Evolutionary conservation across 2,329 filamentous ascomycete genomes (phyloP).

Genomic region (Curvularia lunata): DNA sequence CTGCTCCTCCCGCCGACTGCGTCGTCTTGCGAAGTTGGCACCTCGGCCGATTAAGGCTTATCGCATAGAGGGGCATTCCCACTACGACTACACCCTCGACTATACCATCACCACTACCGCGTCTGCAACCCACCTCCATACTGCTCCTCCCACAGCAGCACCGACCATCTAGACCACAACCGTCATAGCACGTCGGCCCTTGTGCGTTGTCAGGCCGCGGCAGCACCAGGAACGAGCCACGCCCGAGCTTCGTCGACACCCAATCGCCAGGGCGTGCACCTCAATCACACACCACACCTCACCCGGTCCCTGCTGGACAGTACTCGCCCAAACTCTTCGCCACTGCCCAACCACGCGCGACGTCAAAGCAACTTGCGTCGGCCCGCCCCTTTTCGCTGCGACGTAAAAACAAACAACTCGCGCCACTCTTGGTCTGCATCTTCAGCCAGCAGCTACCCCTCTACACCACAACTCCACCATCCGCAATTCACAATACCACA

Average conservation of each 20-base stretch:
- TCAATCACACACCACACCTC: constrained; percentile 18
- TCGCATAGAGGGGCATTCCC: constrained; percentile 38
- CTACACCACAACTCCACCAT: constrained; percentile 22
- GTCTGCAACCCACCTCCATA: constrained; percentile 2
- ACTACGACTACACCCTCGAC: constrained; percentile 9
- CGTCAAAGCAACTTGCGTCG: constrained; percentile 28
- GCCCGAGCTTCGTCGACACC: constrained; percentile 34
- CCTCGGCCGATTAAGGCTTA: constrained; percentile 46
- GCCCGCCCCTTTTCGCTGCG: constrained; percentile 29
- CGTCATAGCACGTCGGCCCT: constrained; percentile 20
- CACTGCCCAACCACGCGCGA: constrained; percentile 30
- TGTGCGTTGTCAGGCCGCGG: constrained; percentile 43
- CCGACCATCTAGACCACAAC: constrained; percentile 13
- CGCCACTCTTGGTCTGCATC: constrained; percentile 23
- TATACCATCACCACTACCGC: constrained; percentile 11
- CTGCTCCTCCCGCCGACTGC: background rate
- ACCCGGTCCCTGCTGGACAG: constrained; percentile 38
- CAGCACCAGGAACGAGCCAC: constrained; percentile 14
- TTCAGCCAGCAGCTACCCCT: constrained; percentile 20
- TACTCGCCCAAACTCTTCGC: constrained; percentile 34
- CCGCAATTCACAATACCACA: constrained; percentile 12
- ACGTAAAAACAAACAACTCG: constrained; percentile 38
- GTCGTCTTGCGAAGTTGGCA: constrained; percentile 30
- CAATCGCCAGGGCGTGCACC: constrained; percentile 38
- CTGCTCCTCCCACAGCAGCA: constrained; percentile 15